These are phyloP conservation scores for Neofusicoccum sp. DNA, from an alignment of 2,329 filamentous ascomycete genomes.

Conservation along the genomic window DNA sequence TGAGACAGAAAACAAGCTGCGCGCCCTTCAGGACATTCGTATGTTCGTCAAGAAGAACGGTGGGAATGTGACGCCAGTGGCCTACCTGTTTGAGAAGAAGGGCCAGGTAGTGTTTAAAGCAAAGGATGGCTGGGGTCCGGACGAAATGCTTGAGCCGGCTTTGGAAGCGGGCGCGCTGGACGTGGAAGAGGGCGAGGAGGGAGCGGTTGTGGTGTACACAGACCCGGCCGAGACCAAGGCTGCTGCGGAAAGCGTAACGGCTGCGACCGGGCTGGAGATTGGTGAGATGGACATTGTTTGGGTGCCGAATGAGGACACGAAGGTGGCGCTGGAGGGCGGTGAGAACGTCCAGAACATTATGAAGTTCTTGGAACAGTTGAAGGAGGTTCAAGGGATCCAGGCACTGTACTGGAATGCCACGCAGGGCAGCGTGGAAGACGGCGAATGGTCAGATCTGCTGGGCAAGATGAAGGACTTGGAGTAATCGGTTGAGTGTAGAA, in stretches of 20 bases:
- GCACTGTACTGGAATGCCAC: conserved; percentile 71
- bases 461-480: conserved; percentile 29
- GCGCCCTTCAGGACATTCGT: conserved; percentile 71
- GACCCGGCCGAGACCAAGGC: conserved; percentile 64
- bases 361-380: conserved; percentile 58
- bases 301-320: conserved; percentile 77
- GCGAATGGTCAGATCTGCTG: conserved; percentile 39
- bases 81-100: conserved; percentile 80
- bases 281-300: conserved; percentile 79
- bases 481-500: conserved; percentile 11
- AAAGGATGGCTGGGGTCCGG: conserved; percentile 50
- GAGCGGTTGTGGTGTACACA: conserved; percentile 68
- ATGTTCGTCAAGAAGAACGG: conserved; percentile 67
- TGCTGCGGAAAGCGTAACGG: conserved; percentile 63
- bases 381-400: conserved; percentile 71
- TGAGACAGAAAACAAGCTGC: conserved; percentile 77
- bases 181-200: conserved; percentile 66
- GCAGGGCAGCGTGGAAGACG: conserved; percentile 40
- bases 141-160: conserved; percentile 75
- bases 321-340: conserved; percentile 60
- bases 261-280: conserved; percentile 64
- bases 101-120: conserved; percentile 71
- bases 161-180: conserved; percentile 83
- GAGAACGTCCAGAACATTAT: conserved; percentile 57
- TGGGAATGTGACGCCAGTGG: conserved; percentile 69